Evolutionary conservation across 2,329 filamentous ascomycete genomes (phyloP).

Genomic region (Chaetothyriales sp.): DNA sequence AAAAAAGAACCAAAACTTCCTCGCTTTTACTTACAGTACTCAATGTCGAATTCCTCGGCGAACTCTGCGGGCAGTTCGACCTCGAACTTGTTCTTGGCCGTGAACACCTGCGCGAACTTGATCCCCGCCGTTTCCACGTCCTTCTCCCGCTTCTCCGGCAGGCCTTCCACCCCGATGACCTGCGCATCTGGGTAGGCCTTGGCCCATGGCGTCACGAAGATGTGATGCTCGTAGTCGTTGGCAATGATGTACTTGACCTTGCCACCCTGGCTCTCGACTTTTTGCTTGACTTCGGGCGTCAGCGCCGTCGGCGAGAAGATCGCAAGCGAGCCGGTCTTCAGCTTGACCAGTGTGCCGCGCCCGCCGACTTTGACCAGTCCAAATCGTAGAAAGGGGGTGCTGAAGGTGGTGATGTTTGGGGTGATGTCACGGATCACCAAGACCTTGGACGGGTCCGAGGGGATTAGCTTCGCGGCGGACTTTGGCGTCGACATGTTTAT

Average conservation of each 20-base stretch:
- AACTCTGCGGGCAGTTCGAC: conserved; percentile 57
- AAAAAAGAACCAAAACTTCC: too few species aligned
- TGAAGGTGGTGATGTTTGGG: conserved; percentile 48
- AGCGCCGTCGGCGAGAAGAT: conserved; percentile 86
- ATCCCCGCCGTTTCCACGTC: conserved; percentile 41
- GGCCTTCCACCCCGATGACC: conserved; percentile 66
- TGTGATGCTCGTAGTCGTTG: conserved; percentile 84
- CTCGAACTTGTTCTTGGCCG: conserved; percentile 33
- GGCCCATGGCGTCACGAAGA: conserved; percentile 78
- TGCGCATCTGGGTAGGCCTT: conserved; percentile 61
- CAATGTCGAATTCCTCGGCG: conserved; percentile 69
- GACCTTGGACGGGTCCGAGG: conserved; percentile 57
- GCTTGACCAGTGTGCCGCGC: conserved; percentile 67
- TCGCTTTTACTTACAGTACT: conserved; percentile 52
- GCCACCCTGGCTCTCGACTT: conserved; percentile 46
- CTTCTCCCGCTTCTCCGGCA: conserved; percentile 64
- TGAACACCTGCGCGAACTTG: conserved; percentile 55
- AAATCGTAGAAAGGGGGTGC: conserved; percentile 70
- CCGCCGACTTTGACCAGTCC: conserved; percentile 71
- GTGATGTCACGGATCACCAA: conserved; percentile 84
- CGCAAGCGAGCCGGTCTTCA: conserved; percentile 62
- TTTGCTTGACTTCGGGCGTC: conserved; percentile 54
- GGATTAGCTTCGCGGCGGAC: conserved; percentile 40
- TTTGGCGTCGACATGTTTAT: conserved; percentile 36
- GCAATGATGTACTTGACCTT: conserved; percentile 73